Percentiles rank a stretch among this genome's conserved stretches.
phyloP scores from a whole-genome alignment of 129 eudicot genomes.

The sunflower (Helianthus annuus) region HanXRQr2.0-SUNRISE NC_035436.2:196286195-196286694 shows the following conservation, averaged over 20 bases:
- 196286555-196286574: slow-evolving; percentile 31
- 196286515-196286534: slow-evolving; percentile 27
- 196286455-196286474: not conserved
- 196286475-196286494: slow-evolving; percentile 29
- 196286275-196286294: too few relatives aligned
- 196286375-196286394: too few relatives aligned
- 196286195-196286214: too few relatives aligned
- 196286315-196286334: too few relatives aligned
- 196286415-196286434: too few relatives aligned
- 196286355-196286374: too few relatives aligned
- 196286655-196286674: not conserved
- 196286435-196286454: not conserved
- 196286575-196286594: slow-evolving; percentile 27
- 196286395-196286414: too few relatives aligned
- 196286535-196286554: slow-evolving; percentile 24
- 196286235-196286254: too few relatives aligned
- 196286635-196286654: slow-evolving; percentile 10
- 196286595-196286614: slow-evolving; percentile 23
- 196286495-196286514: slow-evolving; percentile 4
- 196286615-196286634: slow-evolving; percentile 39
- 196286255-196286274: too few relatives aligned
- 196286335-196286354: too few relatives aligned
- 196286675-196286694: not conserved
- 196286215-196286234: too few relatives aligned
- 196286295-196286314: too few relatives aligned